Percentiles rank a stretch among this genome's conserved stretches.
Evolutionary conservation across 108 stramenopile genomes (phyloP).

Genomic region (Discostella stelligeroides): DNA sequence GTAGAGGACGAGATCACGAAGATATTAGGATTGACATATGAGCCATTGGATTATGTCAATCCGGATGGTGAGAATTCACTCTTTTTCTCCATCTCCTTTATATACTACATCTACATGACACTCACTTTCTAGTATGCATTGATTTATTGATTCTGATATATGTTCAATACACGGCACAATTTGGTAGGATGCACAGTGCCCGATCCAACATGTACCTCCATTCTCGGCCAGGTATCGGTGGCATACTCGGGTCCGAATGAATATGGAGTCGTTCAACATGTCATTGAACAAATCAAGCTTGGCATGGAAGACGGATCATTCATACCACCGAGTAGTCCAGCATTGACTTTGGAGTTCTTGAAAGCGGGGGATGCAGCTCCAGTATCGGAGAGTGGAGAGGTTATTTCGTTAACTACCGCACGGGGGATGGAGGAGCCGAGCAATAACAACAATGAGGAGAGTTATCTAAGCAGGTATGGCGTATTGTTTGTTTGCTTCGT

Average conservation of each 20-base stretch:
- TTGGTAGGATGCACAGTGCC: slow-evolving; percentile 25
- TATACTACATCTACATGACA: background rate
- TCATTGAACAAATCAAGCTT: slow-evolving; percentile 8
- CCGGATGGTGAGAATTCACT: slow-evolving; percentile 13
- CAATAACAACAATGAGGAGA: slow-evolving; percentile 7
- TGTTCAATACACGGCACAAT: too few species aligned
- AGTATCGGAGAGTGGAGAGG: slow-evolving; percentile 1
- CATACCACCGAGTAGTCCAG: slow-evolving; percentile 19
- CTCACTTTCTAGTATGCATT: background rate
- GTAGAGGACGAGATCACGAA: slow-evolving; percentile 14
- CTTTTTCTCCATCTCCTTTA: background rate
- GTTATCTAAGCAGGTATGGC: slow-evolving; percentile 32
- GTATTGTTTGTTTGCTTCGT: slow-evolving; percentile 36
- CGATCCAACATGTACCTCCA: slow-evolving; percentile 27
- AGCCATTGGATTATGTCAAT: slow-evolving; percentile 36
- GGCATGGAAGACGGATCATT: slow-evolving; percentile 35
- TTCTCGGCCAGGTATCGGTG: slow-evolving; percentile 30
- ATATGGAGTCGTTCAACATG: slow-evolving; percentile 23
- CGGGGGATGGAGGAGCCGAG: slow-evolving; percentile 21
- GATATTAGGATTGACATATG: slow-evolving; percentile 21
- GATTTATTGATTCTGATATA: too few species aligned
- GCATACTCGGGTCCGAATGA: slow-evolving; percentile 44
- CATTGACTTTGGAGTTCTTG: slow-evolving; percentile 23
- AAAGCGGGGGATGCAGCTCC: background rate
- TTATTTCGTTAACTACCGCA: slow-evolving; percentile 14